phyloP scores from a whole-genome alignment of 1,139 yeast species.

The Spathaspora jeffriesii region DNA sequence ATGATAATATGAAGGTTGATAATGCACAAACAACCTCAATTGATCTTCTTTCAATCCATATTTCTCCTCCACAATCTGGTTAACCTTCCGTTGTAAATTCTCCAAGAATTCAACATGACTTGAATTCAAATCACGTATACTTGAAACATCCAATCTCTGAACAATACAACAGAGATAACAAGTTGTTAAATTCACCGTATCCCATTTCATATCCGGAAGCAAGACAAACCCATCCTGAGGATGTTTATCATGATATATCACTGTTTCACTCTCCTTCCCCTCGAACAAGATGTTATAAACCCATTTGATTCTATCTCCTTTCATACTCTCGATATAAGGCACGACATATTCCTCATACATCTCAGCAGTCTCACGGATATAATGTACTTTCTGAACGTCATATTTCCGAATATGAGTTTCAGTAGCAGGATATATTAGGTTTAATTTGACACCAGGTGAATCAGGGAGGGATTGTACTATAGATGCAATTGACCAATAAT shows the following conservation, averaged over 20 bases:
- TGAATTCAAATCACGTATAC: constrained; percentile 72
- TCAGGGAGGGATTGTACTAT: constrained; percentile 47
- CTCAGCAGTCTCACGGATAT: constrained; percentile 80
- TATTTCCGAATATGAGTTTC: constrained; percentile 81
- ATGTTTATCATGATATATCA: constrained; percentile 64
- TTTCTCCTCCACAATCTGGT: constrained; percentile 46
- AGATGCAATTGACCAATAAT: constrained; percentile 72
- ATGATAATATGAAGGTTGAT: constrained; percentile 96
- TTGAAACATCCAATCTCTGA: constrained; percentile 65
- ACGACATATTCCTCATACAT: constrained; percentile 60
- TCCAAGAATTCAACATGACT: constrained; percentile 60
- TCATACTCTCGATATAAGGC: constrained; percentile 79
- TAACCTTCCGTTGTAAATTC: constrained; percentile 44
- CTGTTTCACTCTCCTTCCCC: constrained; percentile 84
- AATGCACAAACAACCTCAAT: constrained; percentile 77
- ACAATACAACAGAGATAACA: constrained; percentile 82
- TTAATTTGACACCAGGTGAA: constrained; percentile 68
- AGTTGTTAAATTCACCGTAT: constrained; percentile 65
- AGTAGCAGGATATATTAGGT: constrained; percentile 88
- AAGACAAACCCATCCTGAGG: constrained; percentile 56
- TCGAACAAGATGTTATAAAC: constrained; percentile 80
- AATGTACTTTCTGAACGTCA: constrained; percentile 54
- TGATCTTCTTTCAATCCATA: constrained; percentile 42
- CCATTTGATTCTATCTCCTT: constrained; percentile 84
- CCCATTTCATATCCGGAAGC: constrained; percentile 94